Evolutionary conservation across 208 protist species (phyloP).

Genomic region (Jaenimonas drosophilae): DNA sequence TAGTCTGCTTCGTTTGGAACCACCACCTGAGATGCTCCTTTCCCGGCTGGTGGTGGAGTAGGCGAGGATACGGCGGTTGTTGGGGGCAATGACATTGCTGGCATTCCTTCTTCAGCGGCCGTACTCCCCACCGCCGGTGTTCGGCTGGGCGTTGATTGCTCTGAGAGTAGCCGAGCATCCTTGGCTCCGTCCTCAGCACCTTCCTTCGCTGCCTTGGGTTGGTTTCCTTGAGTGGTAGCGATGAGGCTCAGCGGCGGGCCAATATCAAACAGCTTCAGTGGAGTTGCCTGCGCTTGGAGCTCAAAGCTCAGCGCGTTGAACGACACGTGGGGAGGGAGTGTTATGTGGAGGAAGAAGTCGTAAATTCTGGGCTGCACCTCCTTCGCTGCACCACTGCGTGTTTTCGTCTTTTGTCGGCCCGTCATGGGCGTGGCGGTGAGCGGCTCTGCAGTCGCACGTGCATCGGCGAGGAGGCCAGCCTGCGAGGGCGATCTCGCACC

Average conservation of each 20-base stretch:
- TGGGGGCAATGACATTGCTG: conserved; percentile 34
- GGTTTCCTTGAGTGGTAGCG: no score
- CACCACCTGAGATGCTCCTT: not conserved
- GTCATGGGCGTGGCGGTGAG: no score
- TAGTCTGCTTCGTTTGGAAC: conserved; percentile 10
- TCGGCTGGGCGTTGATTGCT: no score
- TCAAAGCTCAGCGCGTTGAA: conserved; percentile 40
- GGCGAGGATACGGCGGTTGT: conserved; percentile 1
- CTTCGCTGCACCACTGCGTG: conserved; percentile 7
- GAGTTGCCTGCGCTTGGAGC: conserved; percentile 27
- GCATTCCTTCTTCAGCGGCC: not conserved
- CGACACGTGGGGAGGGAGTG: conserved; percentile 20
- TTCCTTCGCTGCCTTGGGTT: no score
- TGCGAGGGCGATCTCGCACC: conserved; percentile 1
- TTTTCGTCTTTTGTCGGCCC: no score
- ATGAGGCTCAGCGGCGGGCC: no score
- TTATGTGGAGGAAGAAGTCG: conserved; percentile 57
- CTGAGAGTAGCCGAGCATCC: no score
- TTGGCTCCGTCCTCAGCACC: no score
- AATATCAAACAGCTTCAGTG: conserved; percentile 43
- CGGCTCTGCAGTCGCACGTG: no score
- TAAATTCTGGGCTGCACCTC: conserved; percentile 6
- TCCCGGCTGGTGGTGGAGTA: not conserved
- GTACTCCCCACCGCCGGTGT: not conserved
- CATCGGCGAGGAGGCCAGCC: conserved; percentile 3